These are phyloP conservation scores for Gracilaria caudata DNA, from an alignment of 23 red algal species.

Conservation along the genomic window DNA sequence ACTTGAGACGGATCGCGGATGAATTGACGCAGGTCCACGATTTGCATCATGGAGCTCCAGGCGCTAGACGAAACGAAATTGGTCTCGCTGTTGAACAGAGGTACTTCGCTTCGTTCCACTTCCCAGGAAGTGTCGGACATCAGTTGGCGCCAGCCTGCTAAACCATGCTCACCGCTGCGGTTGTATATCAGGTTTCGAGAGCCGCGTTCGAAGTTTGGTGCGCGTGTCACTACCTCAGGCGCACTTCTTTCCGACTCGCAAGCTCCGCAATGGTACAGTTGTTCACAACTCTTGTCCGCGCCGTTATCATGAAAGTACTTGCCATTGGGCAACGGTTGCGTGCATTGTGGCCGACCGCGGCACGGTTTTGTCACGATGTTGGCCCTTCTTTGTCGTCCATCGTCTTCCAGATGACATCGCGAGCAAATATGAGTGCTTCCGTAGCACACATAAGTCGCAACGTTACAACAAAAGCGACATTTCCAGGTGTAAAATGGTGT, in stretches of 20 bases:
- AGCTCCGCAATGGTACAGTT: slow-evolving; percentile 42
- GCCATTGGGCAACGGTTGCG: neutral
- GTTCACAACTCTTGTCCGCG: slow-evolving; percentile 24
- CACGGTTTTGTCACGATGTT: slow-evolving; percentile 17
- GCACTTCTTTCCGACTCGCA: slow-evolving; percentile 36
- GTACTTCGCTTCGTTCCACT: slow-evolving; percentile 23
- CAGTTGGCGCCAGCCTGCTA: slow-evolving; percentile 33
- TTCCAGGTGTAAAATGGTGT: slow-evolving; percentile 63
- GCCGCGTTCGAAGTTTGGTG: neutral
- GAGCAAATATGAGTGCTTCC: slow-evolving; percentile 67
- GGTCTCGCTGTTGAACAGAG: neutral
- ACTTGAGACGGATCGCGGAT: slow-evolving; percentile 1
- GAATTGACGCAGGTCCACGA: slow-evolving; percentile 46
- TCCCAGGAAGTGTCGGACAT: neutral
- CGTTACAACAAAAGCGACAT: slow-evolving; percentile 68
- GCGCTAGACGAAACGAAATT: slow-evolving; percentile 60
- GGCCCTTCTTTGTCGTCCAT: neutral
- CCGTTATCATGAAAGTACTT: slow-evolving; percentile 56
- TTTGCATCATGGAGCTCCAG: slow-evolving; percentile 55
- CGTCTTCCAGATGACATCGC: slow-evolving; percentile 60
- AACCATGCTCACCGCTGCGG: slow-evolving; percentile 4
- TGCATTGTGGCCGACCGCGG: slow-evolving; percentile 17
- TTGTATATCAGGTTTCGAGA: slow-evolving; percentile 68
- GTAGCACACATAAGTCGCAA: slow-evolving; percentile 50
- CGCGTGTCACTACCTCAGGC: neutral